Conservation (phyloP, 768 basidiomycete genomes). For the Termitomyces titanicus region DNA sequence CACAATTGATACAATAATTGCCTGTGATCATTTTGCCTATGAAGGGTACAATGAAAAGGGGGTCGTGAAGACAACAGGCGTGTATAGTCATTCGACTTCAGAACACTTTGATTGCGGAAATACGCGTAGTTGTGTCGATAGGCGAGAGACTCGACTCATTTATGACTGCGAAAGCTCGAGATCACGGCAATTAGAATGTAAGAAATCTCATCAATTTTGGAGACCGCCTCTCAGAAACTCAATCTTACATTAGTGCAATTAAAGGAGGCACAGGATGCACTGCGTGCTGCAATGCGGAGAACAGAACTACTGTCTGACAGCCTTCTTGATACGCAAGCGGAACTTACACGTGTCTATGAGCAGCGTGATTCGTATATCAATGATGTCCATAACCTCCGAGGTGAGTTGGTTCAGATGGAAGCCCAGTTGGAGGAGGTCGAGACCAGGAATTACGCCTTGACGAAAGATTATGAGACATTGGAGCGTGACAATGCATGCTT, state of each 20-base stretch:
- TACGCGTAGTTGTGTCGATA: not conserved
- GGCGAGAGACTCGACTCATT: not conserved
- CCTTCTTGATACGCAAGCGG: not conserved
- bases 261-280: not conserved
- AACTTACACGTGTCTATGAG: constrained; percentile 1
- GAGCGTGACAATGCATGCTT: constrained; percentile 7
- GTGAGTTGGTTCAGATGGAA: not conserved
- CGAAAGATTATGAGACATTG: constrained; percentile 3
- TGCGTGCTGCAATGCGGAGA: not conserved
- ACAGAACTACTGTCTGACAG: not conserved
- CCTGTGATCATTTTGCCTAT: not conserved
- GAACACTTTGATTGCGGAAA: not conserved
- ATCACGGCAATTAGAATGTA: not conserved
- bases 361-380: not conserved
- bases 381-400: not conserved
- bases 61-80: not conserved
- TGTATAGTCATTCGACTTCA: not conserved
- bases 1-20: not conserved
- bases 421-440: constrained; percentile 4
- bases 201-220: not conserved
- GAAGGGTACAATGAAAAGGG: not conserved
- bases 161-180: not conserved
- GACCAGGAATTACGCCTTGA: constrained; percentile 1
- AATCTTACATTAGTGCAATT: not conserved
- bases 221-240: not conserved